Evolutionary conservation across 805 yeast species (phyloP), one percentile per base, ranked within the genome.

Genomic region (Candida xyloterini): DNA sequence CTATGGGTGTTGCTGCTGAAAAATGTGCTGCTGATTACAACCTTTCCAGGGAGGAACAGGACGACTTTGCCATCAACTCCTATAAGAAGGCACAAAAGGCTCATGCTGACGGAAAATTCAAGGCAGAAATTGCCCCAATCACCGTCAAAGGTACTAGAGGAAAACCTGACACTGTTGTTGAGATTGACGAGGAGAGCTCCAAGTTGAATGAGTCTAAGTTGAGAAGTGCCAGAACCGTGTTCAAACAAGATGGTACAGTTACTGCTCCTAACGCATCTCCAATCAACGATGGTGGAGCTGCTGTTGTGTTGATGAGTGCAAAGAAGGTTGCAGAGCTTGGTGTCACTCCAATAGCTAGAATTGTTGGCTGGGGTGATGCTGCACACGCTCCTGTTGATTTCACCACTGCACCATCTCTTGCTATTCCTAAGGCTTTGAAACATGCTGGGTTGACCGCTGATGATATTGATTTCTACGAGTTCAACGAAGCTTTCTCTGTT

Each of bases 1-100:
- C 95, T 49, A 93, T 93, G 99, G 99, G 99, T 62, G 85, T 85
- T 43, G 89, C 93, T 51, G 99, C 96, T 51, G 99, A 93, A 69
- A 89, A 89, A 64, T 89, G 96, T 70, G 98, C 98, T 30, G 70
- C 70, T 39, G 95, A 89, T 60, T 80, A 87, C 68, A 62, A 62
- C 14, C 61, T 91, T 51, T 57, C 93, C 26, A 83, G 98, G 63
- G 90, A 86, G 51, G 81, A 77, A 45, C 98, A 91, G 70, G 99
- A 91, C 65, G 79, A 80, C 40, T 91, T 76, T 62, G 98, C 98
- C 46, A 72, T 89, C 52, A 68, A 59, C 46, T 86, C 96, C 14
- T 93, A 93, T 70, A 78, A 76, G 59, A 88, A 86, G 64, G 96
- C 98, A 14, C 86, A 79, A 61, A 68, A 66, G 47, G 96, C 99